Evolutionary conservation across 75 land plant genomes (phyloP), one percentile per base, ranked within the genome.

Genomic region (Gnetum montanum): DNA sequence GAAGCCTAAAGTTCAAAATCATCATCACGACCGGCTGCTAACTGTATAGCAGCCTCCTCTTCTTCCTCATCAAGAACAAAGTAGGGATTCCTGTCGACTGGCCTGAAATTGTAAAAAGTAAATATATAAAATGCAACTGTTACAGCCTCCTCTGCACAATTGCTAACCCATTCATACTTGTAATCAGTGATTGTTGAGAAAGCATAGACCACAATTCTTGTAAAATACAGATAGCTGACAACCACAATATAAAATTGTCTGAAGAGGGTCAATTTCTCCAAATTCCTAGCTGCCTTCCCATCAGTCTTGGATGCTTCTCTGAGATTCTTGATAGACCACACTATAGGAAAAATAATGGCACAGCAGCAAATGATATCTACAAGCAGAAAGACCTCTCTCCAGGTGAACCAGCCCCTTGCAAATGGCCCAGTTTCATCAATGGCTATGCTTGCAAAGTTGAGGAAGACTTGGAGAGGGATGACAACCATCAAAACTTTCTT

Each of bases 401-500:
- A 83, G 3, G 84, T 80, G 45, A 65, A 50, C 78, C 79, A 83
- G 35, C 80, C 72, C 47, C 58, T 66, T 40, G 74, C 63, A 47
- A 79, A 80, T 1, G 81, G 80, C 5, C 87, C 87, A 4, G 80
- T 67, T 36, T 83, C 87, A 29, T 73, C 87, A 11, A 76, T 64
- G 16, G 81, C 87, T n/a, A 70, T 53, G 15, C 52, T 54, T 3
- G 87, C 87, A 16, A 72, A 56, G 65, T 83, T 83, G 44, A 79
- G 79, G 13, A 83, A 43, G 23, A 82, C 83, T 51, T 82, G 86
- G 36, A 83, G 66, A 15, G 87, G 87, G 38, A 83, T 80, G 26
- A 83, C 87, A 38, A 76, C 52, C 80, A 83, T 83, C 8, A 83
- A 64, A 34, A 83, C 85, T 66, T 80, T 83, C 80, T 83, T 83